A percentile compares a stretch with the other conserved stretches of the same genome.
Evolutionary conservation across 495 filamentous ascomycete genomes (phyloP).

Genomic region (Penicillium cataractarum): DNA sequence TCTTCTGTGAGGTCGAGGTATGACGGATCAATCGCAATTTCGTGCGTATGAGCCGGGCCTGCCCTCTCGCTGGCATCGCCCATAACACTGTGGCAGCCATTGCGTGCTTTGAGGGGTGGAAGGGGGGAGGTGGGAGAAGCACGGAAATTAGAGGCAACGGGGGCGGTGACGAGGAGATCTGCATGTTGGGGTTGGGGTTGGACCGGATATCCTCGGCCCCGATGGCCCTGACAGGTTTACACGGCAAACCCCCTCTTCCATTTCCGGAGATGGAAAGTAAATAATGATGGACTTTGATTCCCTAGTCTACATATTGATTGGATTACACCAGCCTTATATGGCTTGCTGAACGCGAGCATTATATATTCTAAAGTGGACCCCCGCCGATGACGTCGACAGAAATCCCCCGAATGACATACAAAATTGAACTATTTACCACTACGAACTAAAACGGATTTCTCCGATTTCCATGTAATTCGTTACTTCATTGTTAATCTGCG

Average conservation of each 20-base stretch:
- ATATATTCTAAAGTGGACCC: background rate
- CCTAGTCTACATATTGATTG: background rate
- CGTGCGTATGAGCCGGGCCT: background rate
- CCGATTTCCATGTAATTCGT: background rate
- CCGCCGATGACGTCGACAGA: background rate
- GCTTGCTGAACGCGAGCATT: too few relatives aligned
- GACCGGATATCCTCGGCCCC: slow-evolving; percentile 23
- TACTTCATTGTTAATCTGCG: slow-evolving; percentile 4
- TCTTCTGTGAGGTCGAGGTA: slow-evolving; percentile 22
- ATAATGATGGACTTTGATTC: background rate
- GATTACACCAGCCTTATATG: background rate
- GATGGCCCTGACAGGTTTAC: background rate
- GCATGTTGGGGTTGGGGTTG: background rate
- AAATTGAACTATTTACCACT: too few relatives aligned
- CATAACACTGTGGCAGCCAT: slow-evolving; percentile 16
- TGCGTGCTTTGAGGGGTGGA: slow-evolving; percentile 5
- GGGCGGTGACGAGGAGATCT: slow-evolving; percentile 20
- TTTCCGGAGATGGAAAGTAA: background rate
- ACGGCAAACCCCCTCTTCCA: background rate
- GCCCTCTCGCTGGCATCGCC: slow-evolving; percentile 9
- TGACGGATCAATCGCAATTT: slow-evolving; percentile 9
- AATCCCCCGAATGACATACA: background rate
- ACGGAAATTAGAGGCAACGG: slow-evolving; percentile 14
- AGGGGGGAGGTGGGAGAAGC: background rate
- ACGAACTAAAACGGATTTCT: background rate